Evolutionary conservation across 805 yeast genomes (phyloP).

Genomic region (Candida silvicultrix): DNA sequence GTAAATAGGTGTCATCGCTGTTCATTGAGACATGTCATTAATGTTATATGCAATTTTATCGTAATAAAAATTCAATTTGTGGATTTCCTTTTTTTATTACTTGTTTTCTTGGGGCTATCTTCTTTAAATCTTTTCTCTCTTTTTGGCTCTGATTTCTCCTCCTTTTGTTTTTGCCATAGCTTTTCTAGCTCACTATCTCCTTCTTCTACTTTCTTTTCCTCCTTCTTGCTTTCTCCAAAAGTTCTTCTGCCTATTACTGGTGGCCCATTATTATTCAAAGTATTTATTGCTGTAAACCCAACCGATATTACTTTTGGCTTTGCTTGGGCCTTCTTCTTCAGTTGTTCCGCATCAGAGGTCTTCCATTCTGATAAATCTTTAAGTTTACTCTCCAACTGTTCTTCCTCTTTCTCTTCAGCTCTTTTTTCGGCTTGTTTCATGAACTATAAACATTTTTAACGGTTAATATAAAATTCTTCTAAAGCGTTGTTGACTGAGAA

Average conservation of each 20-base stretch:
- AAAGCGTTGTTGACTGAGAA: background rate
- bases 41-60: background rate
- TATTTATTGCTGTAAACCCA: conserved; percentile 36
- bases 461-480: background rate
- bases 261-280: conserved; percentile 12
- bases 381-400: conserved; percentile 30
- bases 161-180: conserved; percentile 21
- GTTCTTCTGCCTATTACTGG: conserved; percentile 23
- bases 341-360: conserved; percentile 16
- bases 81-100: conserved; percentile 15
- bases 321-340: conserved; percentile 22
- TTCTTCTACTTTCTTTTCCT: conserved; percentile 6
- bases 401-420: conserved; percentile 27
- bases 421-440: conserved; percentile 41
- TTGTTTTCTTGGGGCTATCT: conserved; percentile 9
- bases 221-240: conserved; percentile 21
- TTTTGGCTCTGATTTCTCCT: conserved; percentile 6
- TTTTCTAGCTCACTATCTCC: conserved; percentile 8
- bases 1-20: too few species aligned
- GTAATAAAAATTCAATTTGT: background rate
- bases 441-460: conserved; percentile 32
- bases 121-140: conserved; percentile 8
- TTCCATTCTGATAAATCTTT: conserved; percentile 35
- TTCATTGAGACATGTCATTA: background rate
- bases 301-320: conserved; percentile 28